These are phyloP conservation scores for Trichomonas tenax DNA, from an alignment of 208 protist species.

Conservation along the genomic window DNA sequence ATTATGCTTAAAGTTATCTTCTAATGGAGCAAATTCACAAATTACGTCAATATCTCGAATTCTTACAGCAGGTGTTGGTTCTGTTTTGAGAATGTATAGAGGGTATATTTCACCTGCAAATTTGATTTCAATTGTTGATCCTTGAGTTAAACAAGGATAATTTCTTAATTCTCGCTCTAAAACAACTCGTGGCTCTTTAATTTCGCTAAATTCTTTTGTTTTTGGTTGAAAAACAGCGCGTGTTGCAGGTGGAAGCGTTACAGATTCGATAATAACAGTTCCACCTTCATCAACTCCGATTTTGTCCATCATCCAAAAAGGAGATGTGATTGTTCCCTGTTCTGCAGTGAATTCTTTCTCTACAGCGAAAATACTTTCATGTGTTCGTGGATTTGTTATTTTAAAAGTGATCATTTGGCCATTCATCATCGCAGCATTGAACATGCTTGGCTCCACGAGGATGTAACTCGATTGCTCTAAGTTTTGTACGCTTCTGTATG, in stretches of 20 bases:
- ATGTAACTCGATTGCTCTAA: neutral
- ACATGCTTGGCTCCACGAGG: neutral
- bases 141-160: conserved; percentile 18
- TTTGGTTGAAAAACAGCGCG: neutral
- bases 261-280: neutral
- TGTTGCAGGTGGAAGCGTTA: neutral
- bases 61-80: neutral
- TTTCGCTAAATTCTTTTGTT: neutral
- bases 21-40: neutral
- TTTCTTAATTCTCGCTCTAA: neutral
- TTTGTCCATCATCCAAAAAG: neutral
- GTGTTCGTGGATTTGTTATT: neutral
- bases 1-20: neutral
- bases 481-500: neutral
- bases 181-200: neutral
- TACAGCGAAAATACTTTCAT: neutral
- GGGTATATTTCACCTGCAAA: neutral
- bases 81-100: neutral
- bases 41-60: neutral
- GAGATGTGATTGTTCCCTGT: neutral
- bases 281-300: neutral
- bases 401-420: neutral
- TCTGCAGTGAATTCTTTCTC: neutral
- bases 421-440: neutral
- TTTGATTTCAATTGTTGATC: neutral